A percentile compares a stretch with the other conserved stretches of the same genome.
Evolutionary conservation across 2,329 filamentous ascomycete species (phyloP).

Genomic region (Stemphylium lycopersici): DNA sequence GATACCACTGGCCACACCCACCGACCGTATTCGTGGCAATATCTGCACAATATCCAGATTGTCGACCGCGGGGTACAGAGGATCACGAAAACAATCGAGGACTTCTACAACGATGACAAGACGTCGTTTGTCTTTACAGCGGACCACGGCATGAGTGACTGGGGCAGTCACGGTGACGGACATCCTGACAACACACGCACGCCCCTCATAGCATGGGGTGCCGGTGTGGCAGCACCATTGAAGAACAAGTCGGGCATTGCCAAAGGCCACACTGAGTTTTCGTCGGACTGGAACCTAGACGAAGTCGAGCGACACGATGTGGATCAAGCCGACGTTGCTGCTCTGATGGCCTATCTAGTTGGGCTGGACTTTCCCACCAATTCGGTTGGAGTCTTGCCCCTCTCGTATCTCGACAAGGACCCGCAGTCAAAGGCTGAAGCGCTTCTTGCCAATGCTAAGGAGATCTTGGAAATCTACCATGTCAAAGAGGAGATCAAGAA

Average conservation of each 20-base stretch:
- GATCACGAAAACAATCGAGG: constrained; percentile 78
- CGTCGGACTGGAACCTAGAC: constrained; percentile 84
- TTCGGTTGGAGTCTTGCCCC: constrained; percentile 89
- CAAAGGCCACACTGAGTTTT: constrained; percentile 86
- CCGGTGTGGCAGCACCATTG: constrained; percentile 80
- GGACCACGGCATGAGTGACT: constrained; percentile 99
- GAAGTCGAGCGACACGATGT: constrained; percentile 87
- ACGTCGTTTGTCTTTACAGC: constrained; percentile 97
- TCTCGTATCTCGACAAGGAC: constrained; percentile 77
- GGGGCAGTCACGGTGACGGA: constrained; percentile 97
- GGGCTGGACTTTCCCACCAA: constrained; percentile 93
- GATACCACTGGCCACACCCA: constrained; percentile 88
- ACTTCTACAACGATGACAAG: constrained; percentile 81
- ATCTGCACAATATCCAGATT: constrained; percentile 90
- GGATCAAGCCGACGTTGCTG: constrained; percentile 89
- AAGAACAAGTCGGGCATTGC: constrained; percentile 63
- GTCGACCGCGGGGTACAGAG: constrained; percentile 90
- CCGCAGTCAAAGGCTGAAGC: constrained; percentile 81
- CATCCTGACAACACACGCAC: constrained; percentile 97
- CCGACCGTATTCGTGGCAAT: constrained; percentile 93
- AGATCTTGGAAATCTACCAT: constrained; percentile 93
- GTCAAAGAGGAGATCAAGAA: constrained; percentile 91
- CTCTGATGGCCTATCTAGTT: constrained; percentile 91
- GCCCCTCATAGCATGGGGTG: constrained; percentile 90
- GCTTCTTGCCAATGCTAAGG: constrained; percentile 80